Evolutionary conservation across 2,329 filamentous ascomycete genomes (phyloP).

Genomic region (Zarea fungicola): DNA sequence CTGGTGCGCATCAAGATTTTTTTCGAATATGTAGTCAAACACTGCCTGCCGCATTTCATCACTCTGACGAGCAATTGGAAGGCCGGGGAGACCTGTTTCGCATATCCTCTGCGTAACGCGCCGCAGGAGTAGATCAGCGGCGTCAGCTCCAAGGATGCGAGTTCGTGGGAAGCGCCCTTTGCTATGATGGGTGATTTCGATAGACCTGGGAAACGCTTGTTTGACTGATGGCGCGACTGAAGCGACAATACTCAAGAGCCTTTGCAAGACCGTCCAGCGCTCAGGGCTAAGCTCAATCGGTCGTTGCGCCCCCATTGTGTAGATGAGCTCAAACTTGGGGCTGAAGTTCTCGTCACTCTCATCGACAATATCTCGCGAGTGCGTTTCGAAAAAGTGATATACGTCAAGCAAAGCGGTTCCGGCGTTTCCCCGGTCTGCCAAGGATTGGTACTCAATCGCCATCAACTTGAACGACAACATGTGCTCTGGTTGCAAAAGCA

Average conservation of each 20-base stretch:
- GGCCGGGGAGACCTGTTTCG: slow-evolving; percentile 26
- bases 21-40: not conserved
- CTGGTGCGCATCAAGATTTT: not conserved
- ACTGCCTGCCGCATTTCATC: not conserved
- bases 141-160: slow-evolving; percentile 3
- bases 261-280: slow-evolving; percentile 53
- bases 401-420: slow-evolving; percentile 33
- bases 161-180: slow-evolving; percentile 2
- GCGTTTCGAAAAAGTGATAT: slow-evolving; percentile 38
- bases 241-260: not conserved
- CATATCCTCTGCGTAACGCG: not conserved
- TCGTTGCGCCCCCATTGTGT: slow-evolving; percentile 52
- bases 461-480: slow-evolving; percentile 60
- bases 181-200: not conserved
- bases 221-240: not conserved
- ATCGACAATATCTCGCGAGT: slow-evolving; percentile 54
- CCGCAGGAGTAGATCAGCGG: not conserved
- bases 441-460: slow-evolving; percentile 32
- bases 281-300: slow-evolving; percentile 47
- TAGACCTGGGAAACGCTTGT: not conserved
- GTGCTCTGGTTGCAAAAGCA: slow-evolving; percentile 61
- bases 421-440: slow-evolving; percentile 3
- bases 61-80: slow-evolving; percentile 38
- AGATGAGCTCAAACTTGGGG: slow-evolving; percentile 57
- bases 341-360: slow-evolving; percentile 62